Conservation (phyloP, 306 rosid genomes). For the Inga leiocalycina region DNA sequence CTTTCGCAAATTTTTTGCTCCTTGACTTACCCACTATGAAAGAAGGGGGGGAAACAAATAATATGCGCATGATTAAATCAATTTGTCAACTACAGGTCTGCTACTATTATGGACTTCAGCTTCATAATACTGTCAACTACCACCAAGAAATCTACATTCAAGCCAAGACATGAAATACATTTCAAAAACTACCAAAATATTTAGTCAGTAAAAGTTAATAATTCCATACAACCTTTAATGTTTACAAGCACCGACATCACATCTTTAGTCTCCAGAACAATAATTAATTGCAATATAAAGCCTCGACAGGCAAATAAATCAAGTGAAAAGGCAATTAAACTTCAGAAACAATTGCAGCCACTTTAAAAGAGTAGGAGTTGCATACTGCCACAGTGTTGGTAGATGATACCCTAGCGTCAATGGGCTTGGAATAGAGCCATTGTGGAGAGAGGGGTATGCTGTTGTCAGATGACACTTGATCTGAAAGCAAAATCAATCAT, state of each 20-base stretch:
- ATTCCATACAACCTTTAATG: conserved; percentile 7
- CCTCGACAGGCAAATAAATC: background rate
- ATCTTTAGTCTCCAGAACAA: conserved; percentile 1
- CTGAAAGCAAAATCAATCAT: conserved; percentile 28
- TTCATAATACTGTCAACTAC: background rate
- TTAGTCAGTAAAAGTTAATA: background rate
- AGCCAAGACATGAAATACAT: background rate
- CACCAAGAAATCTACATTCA: background rate
- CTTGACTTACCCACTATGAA: background rate
- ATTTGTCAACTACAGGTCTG: background rate
- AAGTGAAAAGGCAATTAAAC: background rate
- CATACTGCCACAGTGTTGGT: conserved; percentile 55
- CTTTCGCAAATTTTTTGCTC: background rate
- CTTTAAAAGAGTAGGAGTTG: conserved; percentile 3
- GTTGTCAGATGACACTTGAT: conserved; percentile 39
- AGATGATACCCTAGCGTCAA: conserved; percentile 52
- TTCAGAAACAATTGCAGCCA: background rate
- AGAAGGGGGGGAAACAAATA: background rate
- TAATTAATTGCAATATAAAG: conserved; percentile 1
- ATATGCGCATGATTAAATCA: too few relatives aligned
- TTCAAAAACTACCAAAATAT: background rate
- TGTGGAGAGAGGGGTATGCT: conserved; percentile 55
- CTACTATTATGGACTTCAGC: conserved; percentile 3
- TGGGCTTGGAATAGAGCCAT: conserved; percentile 69
- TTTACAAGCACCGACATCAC: conserved; percentile 1